phyloP scores from a whole-genome alignment of 2,329 filamentous ascomycete species.

The Orbilia quercus region DNA sequence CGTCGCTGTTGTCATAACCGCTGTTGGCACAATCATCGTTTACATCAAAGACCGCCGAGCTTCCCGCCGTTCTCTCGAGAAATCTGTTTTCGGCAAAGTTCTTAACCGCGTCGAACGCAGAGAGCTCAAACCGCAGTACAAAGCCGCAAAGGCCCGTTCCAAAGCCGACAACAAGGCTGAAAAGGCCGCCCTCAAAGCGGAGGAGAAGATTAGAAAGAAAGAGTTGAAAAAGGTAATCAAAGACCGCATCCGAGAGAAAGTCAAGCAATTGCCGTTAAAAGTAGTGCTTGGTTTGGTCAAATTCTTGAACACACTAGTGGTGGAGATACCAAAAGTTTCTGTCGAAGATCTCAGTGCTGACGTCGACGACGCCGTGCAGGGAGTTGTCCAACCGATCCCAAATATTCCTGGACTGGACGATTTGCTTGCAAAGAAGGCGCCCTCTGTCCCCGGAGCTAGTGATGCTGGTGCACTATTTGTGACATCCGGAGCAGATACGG shows the following conservation, averaged over 20 bases:
- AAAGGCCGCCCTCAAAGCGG: slow-evolving; percentile 20
- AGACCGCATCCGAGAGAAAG: slow-evolving; percentile 11
- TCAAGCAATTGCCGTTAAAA: slow-evolving; percentile 20
- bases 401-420: slow-evolving; percentile 13
- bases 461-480: background rate
- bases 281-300: slow-evolving; percentile 22
- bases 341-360: slow-evolving; percentile 27
- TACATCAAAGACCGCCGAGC: slow-evolving; percentile 47
- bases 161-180: slow-evolving; percentile 38
- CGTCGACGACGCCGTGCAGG: slow-evolving; percentile 24
- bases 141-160: slow-evolving; percentile 28
- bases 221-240: slow-evolving; percentile 45
- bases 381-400: slow-evolving; percentile 24
- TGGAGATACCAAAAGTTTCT: slow-evolving; percentile 38
- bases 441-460: background rate
- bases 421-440: background rate
- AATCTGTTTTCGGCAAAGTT: slow-evolving; percentile 48
- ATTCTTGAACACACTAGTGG: slow-evolving; percentile 37
- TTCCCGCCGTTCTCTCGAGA: slow-evolving; percentile 46
- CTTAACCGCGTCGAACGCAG: slow-evolving; percentile 40
- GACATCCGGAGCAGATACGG: background rate
- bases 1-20: slow-evolving; percentile 4
- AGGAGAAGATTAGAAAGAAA: slow-evolving; percentile 28
- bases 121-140: slow-evolving; percentile 25
- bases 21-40: slow-evolving; percentile 17